Base-by-base conservation (phyloP, 352 stramenopile genomes). In the Pythium rishiriense region DNA sequence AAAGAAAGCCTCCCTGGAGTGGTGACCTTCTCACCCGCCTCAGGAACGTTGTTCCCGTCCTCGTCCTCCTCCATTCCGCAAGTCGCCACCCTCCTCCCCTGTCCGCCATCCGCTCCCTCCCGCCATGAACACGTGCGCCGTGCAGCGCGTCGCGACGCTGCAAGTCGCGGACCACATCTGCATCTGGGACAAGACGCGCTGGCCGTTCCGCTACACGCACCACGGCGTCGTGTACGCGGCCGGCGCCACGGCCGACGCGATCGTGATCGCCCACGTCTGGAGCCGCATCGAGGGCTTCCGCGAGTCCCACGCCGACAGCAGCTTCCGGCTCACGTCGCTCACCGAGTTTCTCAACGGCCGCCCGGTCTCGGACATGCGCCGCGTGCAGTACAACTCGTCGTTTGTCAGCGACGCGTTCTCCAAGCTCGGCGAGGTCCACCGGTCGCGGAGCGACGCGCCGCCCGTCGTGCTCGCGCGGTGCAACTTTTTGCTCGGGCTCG, bases 151-250 rank as follows among this genome's bases (percentile, higher is more conserved):
- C 2, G 55, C 65, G 46, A 80, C 69, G 53, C 73, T 93, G n/a
- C 79, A 82, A 52, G 55, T 57, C 24, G 78, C 68, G 11, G 84
- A 93, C 73, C 84, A 93, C 64, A 80, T 93, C 26, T 88, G 76
- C 68, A 89, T 93, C 57, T 93, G 84, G 84, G 84, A 93, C 64
- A 85, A 79, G 21, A 83, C 68, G 53, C 81, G 84, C 33, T 93
- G 81, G 81, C 84, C 84, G 1, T 87, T 90, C 69, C 72, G 76
- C 12, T 93, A 93, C 72, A 87, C 79, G 47, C 84, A 93, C 70
- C 84, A 93, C 58, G 84, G 84, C 61, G 68, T 93, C 43, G 80
- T 93, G 15, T 88, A 82, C 61, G 46, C 69, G 26, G 29, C 68
- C 10, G 84, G 70, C 48, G 58, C 42, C 19, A 75, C 48, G n/a